Conservation (phyloP, 805 yeast genomes). For the Metschnikowia bowlesiae region DNA sequence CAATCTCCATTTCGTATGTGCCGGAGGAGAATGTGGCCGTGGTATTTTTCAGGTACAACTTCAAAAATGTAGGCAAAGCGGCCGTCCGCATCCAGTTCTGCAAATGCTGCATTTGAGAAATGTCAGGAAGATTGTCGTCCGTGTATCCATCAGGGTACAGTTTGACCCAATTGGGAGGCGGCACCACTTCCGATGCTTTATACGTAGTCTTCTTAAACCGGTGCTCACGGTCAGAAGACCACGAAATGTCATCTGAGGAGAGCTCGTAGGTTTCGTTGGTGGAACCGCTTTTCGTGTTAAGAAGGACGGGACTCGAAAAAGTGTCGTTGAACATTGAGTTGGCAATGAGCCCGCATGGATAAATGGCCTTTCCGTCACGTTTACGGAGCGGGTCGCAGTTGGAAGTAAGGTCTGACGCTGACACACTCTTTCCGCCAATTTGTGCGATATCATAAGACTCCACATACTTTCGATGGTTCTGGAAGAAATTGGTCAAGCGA, state of each 20-base stretch:
- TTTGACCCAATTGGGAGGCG: conserved; percentile 90
- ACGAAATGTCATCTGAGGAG: conserved; percentile 64
- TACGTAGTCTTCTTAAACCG: conserved; percentile 73
- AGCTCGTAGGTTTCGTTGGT: conserved; percentile 42
- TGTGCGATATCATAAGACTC: conserved; percentile 78
- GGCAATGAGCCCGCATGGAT: conserved; percentile 95
- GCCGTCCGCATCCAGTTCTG: conserved; percentile 99
- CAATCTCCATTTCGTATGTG: conserved; percentile 63
- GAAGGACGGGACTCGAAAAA: conserved; percentile 49
- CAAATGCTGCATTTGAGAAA: conserved; percentile 73
- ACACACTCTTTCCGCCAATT: conserved; percentile 68
- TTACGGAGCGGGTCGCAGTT: conserved; percentile 37
- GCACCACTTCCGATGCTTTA: conserved; percentile 65
- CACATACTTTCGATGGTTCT: conserved; percentile 93
- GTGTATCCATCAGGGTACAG: conserved; percentile 85
- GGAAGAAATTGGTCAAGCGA: conserved; percentile 83
- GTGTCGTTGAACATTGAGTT: conserved; percentile 91
- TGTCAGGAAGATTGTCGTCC: conserved; percentile 71
- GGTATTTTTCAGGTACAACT: conserved; percentile 73
- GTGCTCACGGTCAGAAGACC: conserved; percentile 68
- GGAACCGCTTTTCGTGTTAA: conserved; percentile 41
- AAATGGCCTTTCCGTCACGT: conserved; percentile 47
- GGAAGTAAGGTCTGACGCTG: conserved; percentile 43
- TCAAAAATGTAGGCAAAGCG: conserved; percentile 84
- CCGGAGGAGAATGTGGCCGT: conserved; percentile 56